phyloP scores from a whole-genome alignment of 768 basidiomycete species.

The Collybia sordida region DNA sequence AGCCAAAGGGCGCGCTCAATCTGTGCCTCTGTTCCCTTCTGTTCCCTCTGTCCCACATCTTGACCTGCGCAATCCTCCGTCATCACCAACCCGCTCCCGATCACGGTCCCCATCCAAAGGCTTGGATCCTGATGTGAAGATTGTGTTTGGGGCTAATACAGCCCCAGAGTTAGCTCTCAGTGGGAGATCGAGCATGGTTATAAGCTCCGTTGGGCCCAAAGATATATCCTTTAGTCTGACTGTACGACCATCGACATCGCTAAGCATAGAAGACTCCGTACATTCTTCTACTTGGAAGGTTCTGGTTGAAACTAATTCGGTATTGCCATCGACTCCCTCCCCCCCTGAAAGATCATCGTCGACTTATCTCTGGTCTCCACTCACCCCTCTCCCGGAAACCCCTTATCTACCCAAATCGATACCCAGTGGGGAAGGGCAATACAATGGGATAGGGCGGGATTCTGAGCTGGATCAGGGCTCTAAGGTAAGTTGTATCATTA shows the following conservation, averaged over 20 bases:
- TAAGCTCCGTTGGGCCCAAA: constrained; percentile 10
- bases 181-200: constrained; percentile 23
- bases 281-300: too few relatives aligned
- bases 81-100: constrained; percentile 36
- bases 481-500: constrained; percentile 18
- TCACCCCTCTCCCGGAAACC: constrained; percentile 54
- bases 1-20: constrained; percentile 39
- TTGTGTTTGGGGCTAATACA: constrained; percentile 19
- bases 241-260: too few relatives aligned
- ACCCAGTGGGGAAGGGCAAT: constrained; percentile 16
- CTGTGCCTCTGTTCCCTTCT: constrained; percentile 42
- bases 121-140: constrained; percentile 29
- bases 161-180: constrained; percentile 13
- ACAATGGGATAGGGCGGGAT: constrained; percentile 22
- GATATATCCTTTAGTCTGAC: neutral
- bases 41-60: constrained; percentile 30
- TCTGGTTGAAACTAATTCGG: too few relatives aligned
- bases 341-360: constrained; percentile 1
- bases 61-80: constrained; percentile 42
- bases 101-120: constrained; percentile 47
- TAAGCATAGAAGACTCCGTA: too few relatives aligned
- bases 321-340: constrained; percentile 21
- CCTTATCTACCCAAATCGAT: constrained; percentile 28
- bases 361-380: constrained; percentile 34
- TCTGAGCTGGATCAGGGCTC: constrained; percentile 13